Evolutionary conservation across 2,329 filamentous ascomycete genomes (phyloP).

Genomic region (Decorospora gaudefroyi): DNA sequence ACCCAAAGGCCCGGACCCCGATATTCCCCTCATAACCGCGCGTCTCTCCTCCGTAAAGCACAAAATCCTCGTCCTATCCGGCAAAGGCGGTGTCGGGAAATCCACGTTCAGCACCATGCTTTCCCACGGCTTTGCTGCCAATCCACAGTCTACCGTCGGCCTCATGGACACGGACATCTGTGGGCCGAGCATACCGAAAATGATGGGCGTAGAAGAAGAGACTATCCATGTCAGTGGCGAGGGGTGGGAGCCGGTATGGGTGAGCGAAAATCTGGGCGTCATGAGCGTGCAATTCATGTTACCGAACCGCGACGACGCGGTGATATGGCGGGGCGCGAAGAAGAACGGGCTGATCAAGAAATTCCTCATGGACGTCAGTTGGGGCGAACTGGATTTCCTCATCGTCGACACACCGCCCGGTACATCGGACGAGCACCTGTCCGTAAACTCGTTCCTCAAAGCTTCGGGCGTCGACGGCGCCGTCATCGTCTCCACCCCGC

Average conservation of each 20-base stretch:
- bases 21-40: conserved; percentile 84
- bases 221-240: conserved; percentile 87
- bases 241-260: conserved; percentile 96
- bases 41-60: conserved; percentile 81
- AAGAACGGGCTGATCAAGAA: conserved; percentile 99
- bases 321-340: conserved; percentile 97
- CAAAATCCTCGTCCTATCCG: conserved; percentile 89
- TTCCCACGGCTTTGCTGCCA: conserved; percentile 83
- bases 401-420: conserved; percentile 95
- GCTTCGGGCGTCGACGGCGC: conserved; percentile 93
- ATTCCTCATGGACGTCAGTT: conserved; percentile 96
- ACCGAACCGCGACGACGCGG: conserved; percentile 87
- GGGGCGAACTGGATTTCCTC: conserved; percentile 92
- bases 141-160: conserved; percentile 78
- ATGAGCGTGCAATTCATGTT: conserved; percentile 99
- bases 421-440: conserved; percentile 92
- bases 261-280: conserved; percentile 87
- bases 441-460: conserved; percentile 87
- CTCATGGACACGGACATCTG: conserved; percentile 99
- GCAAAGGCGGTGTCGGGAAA: conserved; percentile 96
- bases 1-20: conserved; percentile 93
- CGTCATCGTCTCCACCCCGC: conserved; percentile 89
- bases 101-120: conserved; percentile 90
- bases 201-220: conserved; percentile 96
- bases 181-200: conserved; percentile 94